Base-by-base conservation (phyloP, 345 rosid genomes). In the Lumnitzera littorea region DNA sequence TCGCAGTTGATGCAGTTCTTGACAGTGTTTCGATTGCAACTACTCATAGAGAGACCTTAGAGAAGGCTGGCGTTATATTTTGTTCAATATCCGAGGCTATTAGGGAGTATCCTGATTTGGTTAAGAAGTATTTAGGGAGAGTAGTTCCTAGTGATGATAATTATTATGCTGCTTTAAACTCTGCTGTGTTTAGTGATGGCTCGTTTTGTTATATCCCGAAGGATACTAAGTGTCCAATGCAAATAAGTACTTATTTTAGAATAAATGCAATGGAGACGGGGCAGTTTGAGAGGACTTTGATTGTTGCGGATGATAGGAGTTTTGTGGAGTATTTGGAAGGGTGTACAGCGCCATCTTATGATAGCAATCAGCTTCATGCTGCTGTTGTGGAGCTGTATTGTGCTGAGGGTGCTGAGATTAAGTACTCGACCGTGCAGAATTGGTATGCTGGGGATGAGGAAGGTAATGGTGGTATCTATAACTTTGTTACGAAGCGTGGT, bases 261-360 rank as follows among this genome's bases (percentile, higher is more conserved):
- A 94, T 94, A 36, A 94, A 90, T 17, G 95, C 91, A 0, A 58
- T 81, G 88, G 99, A 87, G 67, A 94, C 97, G 3, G 99, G 99
- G 46, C 99, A 94, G 72, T 94, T 90, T 5, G 98, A 92, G 84
- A 87, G 99, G 86, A 90, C 99, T 14, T 68, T 94, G 82, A 90
- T 94, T 29, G 96, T 94, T 69, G 99, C 97, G 0, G 97, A 90
- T 9, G 99, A 86, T 60, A 74, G 84, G 63, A 87, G 97, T 57
- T 90, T 80, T 49, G 96, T 92, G 70, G 98, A 92, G 81, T 92
- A 92, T 70, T 64, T 89, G 67, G 98, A 92, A 71, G 98, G 98
- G 15, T 91, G 98, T 48, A 91, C 98, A 0, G 98, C 96, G 10
- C 96, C 97, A 58, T 85, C 96, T 8, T 89, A 90, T 58, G 97